phyloP scores from a whole-genome alignment of 176 grass and related monocot genomes.

The Ensete ventricosum region DNA sequence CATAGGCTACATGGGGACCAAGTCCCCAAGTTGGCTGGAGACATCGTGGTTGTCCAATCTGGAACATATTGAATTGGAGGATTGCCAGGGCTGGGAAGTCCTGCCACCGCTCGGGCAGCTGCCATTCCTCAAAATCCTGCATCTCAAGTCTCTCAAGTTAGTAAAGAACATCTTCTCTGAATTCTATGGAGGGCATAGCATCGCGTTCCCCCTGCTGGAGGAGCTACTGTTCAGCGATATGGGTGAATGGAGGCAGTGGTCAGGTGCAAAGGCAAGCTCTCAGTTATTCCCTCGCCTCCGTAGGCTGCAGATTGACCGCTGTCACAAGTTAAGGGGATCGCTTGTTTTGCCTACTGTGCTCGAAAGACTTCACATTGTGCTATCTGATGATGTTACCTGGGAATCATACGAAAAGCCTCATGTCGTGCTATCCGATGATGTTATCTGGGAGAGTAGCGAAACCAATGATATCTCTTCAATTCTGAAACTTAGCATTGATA shows the following conservation, averaged over 20 bases:
- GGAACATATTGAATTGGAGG: constrained; percentile 17
- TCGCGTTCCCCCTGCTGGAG: constrained; percentile 32
- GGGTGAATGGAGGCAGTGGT: constrained; percentile 30
- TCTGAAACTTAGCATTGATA: too few species aligned
- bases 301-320: constrained; percentile 29
- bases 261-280: constrained; percentile 14
- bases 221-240: constrained; percentile 38
- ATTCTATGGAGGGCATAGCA: constrained; percentile 32
- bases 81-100: constrained; percentile 20
- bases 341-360: not conserved
- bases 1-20: constrained; percentile 28
- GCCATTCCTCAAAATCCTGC: constrained; percentile 31
- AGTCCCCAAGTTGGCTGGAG: constrained; percentile 43
- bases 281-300: constrained; percentile 29
- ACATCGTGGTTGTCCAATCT: constrained; percentile 26
- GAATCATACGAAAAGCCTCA: too few species aligned
- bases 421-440: too few species aligned
- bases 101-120: constrained; percentile 49
- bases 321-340: constrained; percentile 24
- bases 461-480: too few species aligned
- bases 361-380: too few species aligned
- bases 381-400: too few species aligned
- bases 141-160: constrained; percentile 25
- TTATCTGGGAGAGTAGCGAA: too few species aligned
- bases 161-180: constrained; percentile 18